Evolutionary conservation across 2,329 filamentous ascomycete species (phyloP).

Genomic region (Pezicula radicicola): DNA sequence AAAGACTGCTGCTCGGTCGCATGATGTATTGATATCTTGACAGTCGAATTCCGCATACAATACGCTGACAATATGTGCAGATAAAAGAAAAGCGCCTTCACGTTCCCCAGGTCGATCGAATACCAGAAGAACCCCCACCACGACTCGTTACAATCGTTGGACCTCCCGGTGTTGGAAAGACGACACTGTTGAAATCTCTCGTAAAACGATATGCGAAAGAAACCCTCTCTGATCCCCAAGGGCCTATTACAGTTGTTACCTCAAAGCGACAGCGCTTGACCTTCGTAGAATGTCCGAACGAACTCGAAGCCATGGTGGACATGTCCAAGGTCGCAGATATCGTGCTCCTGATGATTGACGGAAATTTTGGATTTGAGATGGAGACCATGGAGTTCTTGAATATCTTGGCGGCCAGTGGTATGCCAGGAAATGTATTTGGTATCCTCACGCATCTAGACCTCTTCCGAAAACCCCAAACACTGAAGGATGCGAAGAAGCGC

Average conservation of each 20-base stretch:
- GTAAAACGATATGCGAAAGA: slow-evolving; percentile 96
- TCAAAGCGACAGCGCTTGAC: slow-evolving; percentile 94
- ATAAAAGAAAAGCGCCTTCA: slow-evolving; percentile 95
- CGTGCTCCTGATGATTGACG: slow-evolving; percentile 95
- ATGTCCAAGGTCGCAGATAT: slow-evolving; percentile 97
- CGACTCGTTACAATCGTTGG: slow-evolving; percentile 92
- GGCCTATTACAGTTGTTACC: slow-evolving; percentile 92
- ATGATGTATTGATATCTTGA: slow-evolving; percentile 42
- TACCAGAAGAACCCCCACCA: slow-evolving; percentile 93
- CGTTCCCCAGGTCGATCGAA: slow-evolving; percentile 91
- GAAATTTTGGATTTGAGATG: slow-evolving; percentile 99
- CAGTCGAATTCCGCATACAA: slow-evolving; percentile 12
- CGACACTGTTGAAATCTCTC: slow-evolving; percentile 90
- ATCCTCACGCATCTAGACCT: slow-evolving; percentile 95
- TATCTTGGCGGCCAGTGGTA: slow-evolving; percentile 86
- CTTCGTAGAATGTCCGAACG: slow-evolving; percentile 96
- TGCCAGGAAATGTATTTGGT: slow-evolving; percentile 98
- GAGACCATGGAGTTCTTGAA: slow-evolving; percentile 99
- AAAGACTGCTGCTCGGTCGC: slow-evolving; percentile 44
- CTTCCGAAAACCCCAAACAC: slow-evolving; percentile 87
- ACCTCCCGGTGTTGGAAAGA: slow-evolving; percentile 92
- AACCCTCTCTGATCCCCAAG: slow-evolving; percentile 82
- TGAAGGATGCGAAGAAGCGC: slow-evolving; percentile 93
- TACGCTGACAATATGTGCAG: slow-evolving; percentile 36
- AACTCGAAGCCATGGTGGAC: slow-evolving; percentile 94